Evolutionary conservation across 2,329 filamentous ascomycete genomes (phyloP).

Genomic region (Ascochyta rabiei): DNA sequence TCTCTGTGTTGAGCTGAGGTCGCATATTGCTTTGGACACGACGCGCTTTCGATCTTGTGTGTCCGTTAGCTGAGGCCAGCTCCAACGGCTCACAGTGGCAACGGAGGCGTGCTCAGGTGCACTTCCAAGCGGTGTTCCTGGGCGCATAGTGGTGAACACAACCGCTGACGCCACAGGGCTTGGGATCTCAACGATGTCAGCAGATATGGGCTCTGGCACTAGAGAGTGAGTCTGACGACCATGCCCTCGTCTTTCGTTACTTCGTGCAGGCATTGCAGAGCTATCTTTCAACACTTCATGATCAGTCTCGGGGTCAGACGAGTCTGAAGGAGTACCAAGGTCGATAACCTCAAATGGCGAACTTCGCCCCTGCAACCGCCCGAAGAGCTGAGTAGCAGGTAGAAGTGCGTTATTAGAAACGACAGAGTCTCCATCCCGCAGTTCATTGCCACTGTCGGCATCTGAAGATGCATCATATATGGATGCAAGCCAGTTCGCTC

Average conservation of each 20-base stretch:
- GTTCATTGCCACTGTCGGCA: conserved; percentile 2
- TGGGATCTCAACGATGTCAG: conserved; percentile 12
- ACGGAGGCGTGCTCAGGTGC: conserved; percentile 38
- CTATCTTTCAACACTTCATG: background rate
- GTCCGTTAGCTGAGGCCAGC: conserved; percentile 46
- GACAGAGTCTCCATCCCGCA: background rate
- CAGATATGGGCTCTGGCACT: conserved; percentile 4
- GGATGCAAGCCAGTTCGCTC: conserved; percentile 53
- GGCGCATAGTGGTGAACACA: background rate
- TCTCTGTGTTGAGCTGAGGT: conserved; percentile 31
- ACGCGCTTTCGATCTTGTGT: conserved; percentile 52
- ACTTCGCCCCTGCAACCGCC: background rate
- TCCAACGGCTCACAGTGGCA: conserved; percentile 35
- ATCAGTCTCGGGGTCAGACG: conserved; percentile 6
- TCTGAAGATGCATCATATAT: conserved; percentile 22
- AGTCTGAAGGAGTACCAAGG: conserved; percentile 25
- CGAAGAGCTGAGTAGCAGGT: background rate
- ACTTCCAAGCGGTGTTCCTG: conserved; percentile 12
- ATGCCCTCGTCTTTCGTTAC: background rate
- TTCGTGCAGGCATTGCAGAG: background rate
- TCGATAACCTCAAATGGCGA: conserved; percentile 21
- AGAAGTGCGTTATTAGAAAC: background rate
- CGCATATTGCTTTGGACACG: conserved; percentile 51
- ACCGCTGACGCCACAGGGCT: background rate
- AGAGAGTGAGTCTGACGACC: background rate